Evolutionary conservation across 1,284 basidiomycete genomes (phyloP).

Genomic region (Pseudozyma sp.): DNA sequence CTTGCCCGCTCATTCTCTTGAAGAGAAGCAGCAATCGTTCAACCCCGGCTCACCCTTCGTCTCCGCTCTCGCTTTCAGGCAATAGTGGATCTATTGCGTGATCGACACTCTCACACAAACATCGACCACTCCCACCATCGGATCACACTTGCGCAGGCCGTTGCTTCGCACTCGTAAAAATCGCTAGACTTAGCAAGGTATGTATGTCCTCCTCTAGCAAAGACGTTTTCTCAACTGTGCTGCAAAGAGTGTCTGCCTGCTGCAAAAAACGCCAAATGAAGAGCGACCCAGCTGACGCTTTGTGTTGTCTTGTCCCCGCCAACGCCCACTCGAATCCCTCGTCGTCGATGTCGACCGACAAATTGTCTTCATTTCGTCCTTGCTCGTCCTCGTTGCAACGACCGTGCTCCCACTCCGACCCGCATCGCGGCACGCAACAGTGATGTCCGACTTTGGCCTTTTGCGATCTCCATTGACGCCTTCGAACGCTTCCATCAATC

Average conservation of each 20-base stretch:
- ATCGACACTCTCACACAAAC: not conserved
- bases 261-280: constrained; percentile 7
- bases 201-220: not conserved
- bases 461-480: constrained; percentile 55
- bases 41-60: not conserved
- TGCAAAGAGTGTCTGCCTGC: not conserved
- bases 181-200: constrained; percentile 8
- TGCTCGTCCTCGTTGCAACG: not conserved
- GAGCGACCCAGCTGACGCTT: constrained; percentile 19
- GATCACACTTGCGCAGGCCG: not conserved
- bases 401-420: not conserved
- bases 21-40: constrained; percentile 10
- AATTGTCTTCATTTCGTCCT: not conserved
- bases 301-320: not conserved
- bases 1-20: constrained; percentile 10
- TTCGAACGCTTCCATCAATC: constrained; percentile 43
- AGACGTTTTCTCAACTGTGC: not conserved
- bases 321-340: not conserved
- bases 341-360: not conserved
- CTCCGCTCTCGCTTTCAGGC: constrained; percentile 18
- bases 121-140: not conserved
- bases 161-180: not conserved
- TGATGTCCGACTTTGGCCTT: constrained; percentile 58
- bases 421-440: constrained; percentile 3
- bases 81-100: constrained; percentile 7